phyloP scores from a whole-genome alignment of 73 alveolate genomes.

The Urostyla sp. region DNA sequence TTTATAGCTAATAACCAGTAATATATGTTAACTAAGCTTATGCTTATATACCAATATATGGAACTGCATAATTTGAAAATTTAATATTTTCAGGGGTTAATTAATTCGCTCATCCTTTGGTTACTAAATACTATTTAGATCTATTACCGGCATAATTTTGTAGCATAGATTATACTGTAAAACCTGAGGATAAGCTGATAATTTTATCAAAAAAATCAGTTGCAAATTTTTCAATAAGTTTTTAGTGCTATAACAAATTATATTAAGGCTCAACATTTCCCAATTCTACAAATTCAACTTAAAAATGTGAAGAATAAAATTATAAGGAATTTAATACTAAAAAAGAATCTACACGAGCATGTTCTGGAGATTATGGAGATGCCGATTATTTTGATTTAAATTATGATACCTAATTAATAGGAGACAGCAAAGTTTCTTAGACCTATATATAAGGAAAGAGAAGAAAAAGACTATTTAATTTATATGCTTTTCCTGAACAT shows the following conservation, averaged over 20 bases:
- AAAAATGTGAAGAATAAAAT: not conserved
- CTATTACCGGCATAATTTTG: conserved; percentile 22
- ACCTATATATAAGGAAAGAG: conserved; percentile 9
- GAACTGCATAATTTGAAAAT: conserved; percentile 1
- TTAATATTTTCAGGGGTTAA: conserved; percentile 38
- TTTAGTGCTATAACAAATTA: conserved; percentile 4
- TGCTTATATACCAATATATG: conserved; percentile 18
- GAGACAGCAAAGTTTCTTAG: no score
- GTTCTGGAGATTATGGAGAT: not conserved
- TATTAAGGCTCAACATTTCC: conserved; percentile 1
- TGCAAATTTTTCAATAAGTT: not conserved
- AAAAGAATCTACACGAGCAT: not conserved
- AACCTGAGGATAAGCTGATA: not conserved
- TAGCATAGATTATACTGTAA: not conserved
- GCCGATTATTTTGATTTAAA: not conserved
- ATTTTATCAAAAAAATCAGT: not conserved
- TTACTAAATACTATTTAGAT: not conserved
- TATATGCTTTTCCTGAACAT: conserved; percentile 35
- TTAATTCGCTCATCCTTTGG: conserved; percentile 1
- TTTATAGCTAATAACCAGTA: not conserved
- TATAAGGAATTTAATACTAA: not conserved
- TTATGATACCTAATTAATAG: not conserved
- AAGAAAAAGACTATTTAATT: not conserved
- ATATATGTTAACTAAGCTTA: conserved; percentile 6
- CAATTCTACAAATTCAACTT: not conserved